phyloP scores from a whole-genome alignment of 2,329 filamentous ascomycete species.

The Purpureocillium lavendulum region DNA sequence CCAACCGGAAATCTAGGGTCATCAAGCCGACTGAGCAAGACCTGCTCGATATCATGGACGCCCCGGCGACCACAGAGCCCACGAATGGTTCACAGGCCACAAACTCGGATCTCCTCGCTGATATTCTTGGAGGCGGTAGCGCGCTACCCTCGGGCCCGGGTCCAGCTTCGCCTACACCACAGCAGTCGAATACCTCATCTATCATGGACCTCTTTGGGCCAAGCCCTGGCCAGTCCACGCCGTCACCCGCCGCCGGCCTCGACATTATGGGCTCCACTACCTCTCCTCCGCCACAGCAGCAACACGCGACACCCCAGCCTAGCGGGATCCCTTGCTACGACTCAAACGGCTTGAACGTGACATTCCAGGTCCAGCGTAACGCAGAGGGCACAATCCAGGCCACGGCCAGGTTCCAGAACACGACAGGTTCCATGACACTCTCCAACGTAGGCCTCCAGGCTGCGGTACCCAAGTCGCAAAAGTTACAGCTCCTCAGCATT shows the following conservation, averaged over 20 bases:
- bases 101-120: conserved; percentile 80
- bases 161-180: conserved; percentile 37
- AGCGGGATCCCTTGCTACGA: conserved; percentile 67
- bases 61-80: conserved; percentile 44
- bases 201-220: conserved; percentile 86
- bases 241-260: conserved; percentile 28
- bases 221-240: conserved; percentile 27
- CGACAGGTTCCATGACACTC: conserved; percentile 54
- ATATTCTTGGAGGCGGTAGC: conserved; percentile 74
- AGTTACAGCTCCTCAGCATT: conserved; percentile 84
- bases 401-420: conserved; percentile 76
- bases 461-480: conserved; percentile 93
- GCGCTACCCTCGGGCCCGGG: conserved; percentile 29
- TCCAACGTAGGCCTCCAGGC: conserved; percentile 80
- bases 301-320: conserved; percentile 30
- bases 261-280: conserved; percentile 43
- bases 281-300: conserved; percentile 37
- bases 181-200: conserved; percentile 51
- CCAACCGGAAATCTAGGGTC: conserved; percentile 67
- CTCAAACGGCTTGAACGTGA: conserved; percentile 75
- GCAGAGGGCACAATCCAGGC: conserved; percentile 74
- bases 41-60: conserved; percentile 84
- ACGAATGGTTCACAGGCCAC: conserved; percentile 47
- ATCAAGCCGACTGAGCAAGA: conserved; percentile 86
- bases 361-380: conserved; percentile 76